phyloP scores from a whole-genome alignment of 495 filamentous ascomycete genomes.

The Neurospora sp. region DNA sequence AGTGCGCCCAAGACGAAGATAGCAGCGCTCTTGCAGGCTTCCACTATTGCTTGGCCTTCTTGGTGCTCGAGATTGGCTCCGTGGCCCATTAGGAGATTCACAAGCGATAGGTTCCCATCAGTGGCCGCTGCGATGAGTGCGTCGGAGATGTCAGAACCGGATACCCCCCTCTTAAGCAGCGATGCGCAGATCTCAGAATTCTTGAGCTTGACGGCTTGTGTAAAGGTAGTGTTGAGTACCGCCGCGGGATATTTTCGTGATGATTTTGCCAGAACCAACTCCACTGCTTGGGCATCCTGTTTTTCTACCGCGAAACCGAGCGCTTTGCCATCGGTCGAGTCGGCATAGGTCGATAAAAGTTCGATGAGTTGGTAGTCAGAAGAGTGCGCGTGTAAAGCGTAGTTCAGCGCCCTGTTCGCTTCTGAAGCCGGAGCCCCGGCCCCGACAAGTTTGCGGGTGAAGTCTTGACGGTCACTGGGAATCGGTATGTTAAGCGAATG shows the following conservation, averaged over 20 bases:
- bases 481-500: constrained; percentile 33
- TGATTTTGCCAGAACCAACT: constrained; percentile 27
- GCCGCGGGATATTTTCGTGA: constrained; percentile 12
- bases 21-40: constrained; percentile 31
- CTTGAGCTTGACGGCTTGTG: constrained; percentile 20
- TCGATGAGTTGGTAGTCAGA: constrained; percentile 31
- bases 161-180: constrained; percentile 28
- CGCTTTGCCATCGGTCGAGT: constrained; percentile 32
- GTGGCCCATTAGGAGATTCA: constrained; percentile 27
- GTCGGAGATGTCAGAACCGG: constrained; percentile 26
- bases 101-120: constrained; percentile 35
- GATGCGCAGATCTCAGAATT: constrained; percentile 23
- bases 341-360: constrained; percentile 27
- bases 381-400: constrained; percentile 28
- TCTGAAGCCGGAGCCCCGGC: constrained; percentile 29
- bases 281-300: constrained; percentile 25
- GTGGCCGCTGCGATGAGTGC: constrained; percentile 31
- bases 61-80: constrained; percentile 34
- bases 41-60: constrained; percentile 36
- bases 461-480: constrained; percentile 31
- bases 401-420: constrained; percentile 33
- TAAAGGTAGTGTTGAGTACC: constrained; percentile 23
- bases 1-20: constrained; percentile 31
- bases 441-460: constrained; percentile 31
- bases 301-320: constrained; percentile 26